Conservation (phyloP, 371 early-diverging fungal genomes). For the Parasitella parasitica region DNA sequence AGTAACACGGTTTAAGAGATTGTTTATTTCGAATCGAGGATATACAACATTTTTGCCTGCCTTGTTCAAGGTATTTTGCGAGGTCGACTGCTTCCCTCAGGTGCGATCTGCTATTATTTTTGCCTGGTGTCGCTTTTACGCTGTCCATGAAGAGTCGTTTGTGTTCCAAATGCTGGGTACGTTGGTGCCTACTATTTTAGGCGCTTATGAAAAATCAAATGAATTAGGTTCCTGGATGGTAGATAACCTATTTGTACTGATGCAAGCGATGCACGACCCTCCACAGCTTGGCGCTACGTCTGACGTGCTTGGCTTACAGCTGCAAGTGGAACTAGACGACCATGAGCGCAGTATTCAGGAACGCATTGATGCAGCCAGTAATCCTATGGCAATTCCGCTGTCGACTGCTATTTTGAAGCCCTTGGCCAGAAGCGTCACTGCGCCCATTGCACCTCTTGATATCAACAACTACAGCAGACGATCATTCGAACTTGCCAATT, state of each 20-base stretch:
- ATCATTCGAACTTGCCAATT: conserved; percentile 53
- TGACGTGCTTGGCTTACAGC: conserved; percentile 46
- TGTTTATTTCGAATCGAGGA: conserved; percentile 62
- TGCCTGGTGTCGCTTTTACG: conserved; percentile 62
- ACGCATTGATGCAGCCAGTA: conserved; percentile 44
- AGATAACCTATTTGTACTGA: conserved; percentile 42
- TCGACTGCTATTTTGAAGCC: conserved; percentile 46
- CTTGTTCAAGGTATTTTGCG: conserved; percentile 64
- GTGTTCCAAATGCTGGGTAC: conserved; percentile 69
- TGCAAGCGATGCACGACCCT: conserved; percentile 49
- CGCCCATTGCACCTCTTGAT: conserved; percentile 37
- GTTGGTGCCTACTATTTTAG: conserved; percentile 58
- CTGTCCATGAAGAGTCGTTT: conserved; percentile 67
- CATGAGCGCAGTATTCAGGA: conserved; percentile 48
- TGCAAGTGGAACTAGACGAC: conserved; percentile 53
- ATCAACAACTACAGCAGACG: conserved; percentile 33
- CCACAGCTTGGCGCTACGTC: conserved; percentile 42
- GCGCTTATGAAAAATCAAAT: conserved; percentile 32
- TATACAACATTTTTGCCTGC: conserved; percentile 60
- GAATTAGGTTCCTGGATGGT: conserved; percentile 45
- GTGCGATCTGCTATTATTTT: conserved; percentile 58
- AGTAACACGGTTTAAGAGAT: conserved; percentile 55
- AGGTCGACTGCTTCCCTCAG: conserved; percentile 40
- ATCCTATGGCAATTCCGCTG: conserved; percentile 37
- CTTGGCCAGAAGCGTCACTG: conserved; percentile 33